phyloP scores from a whole-genome alignment of 768 basidiomycete genomes.

The Coprinellus aureogranulatus region DNA sequence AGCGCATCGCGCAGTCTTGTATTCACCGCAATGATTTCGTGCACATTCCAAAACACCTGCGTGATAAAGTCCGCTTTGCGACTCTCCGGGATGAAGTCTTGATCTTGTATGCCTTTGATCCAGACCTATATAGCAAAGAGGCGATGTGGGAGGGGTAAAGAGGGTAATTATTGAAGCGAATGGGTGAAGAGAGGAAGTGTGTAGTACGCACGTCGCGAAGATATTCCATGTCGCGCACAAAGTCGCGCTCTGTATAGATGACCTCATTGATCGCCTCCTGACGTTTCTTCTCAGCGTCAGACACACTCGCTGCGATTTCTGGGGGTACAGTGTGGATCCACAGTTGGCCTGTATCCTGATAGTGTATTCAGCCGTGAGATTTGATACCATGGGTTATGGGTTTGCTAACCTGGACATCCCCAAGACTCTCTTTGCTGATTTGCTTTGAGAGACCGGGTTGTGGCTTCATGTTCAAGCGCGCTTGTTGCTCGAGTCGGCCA shows the following conservation, averaged over 20 bases:
- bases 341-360: slow-evolving; percentile 60
- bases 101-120: slow-evolving; percentile 80
- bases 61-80: slow-evolving; percentile 82
- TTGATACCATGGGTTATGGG: slow-evolving; percentile 2
- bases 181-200: neutral
- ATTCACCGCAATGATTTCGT: slow-evolving; percentile 91
- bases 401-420: slow-evolving; percentile 64
- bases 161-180: no score
- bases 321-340: slow-evolving; percentile 97
- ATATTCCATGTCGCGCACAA: slow-evolving; percentile 97
- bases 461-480: slow-evolving; percentile 90
- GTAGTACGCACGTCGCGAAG: slow-evolving; percentile 75
- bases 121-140: slow-evolving; percentile 55
- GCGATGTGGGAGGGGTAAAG: no score
- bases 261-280: slow-evolving; percentile 99
- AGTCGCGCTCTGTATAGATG: slow-evolving; percentile 91
- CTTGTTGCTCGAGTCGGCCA: slow-evolving; percentile 89
- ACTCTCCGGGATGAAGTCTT: slow-evolving; percentile 70
- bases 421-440: slow-evolving; percentile 76
- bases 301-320: slow-evolving; percentile 89
- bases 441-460: slow-evolving; percentile 86
- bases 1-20: slow-evolving; percentile 88
- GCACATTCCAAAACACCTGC: slow-evolving; percentile 98
- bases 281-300: slow-evolving; percentile 89
- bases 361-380: neutral